Evolutionary conservation across 306 rosid genomes (phyloP).

Genomic region (Hippophae rhamnoides): DNA sequence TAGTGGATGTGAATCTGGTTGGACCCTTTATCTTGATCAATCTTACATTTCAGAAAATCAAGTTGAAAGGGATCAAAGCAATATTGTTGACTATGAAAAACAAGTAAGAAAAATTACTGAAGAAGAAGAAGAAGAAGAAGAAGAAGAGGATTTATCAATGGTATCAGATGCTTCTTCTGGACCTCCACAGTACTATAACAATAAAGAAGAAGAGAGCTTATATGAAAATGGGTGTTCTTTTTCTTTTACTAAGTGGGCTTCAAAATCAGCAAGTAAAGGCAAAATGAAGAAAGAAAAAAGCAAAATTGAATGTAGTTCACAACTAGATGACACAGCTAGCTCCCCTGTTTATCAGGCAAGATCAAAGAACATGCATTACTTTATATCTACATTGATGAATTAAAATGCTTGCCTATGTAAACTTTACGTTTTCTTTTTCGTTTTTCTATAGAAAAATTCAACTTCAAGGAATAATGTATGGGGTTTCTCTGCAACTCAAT

Average conservation of each 20-base stretch:
- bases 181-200: constrained; percentile 55
- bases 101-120: constrained; percentile 18
- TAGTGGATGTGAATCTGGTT: constrained; percentile 79
- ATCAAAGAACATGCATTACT: constrained; percentile 8
- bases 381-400: not conserved
- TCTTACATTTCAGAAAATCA: constrained; percentile 40
- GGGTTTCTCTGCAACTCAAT: constrained; percentile 52
- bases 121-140: constrained; percentile 34
- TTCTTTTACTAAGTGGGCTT: constrained; percentile 24
- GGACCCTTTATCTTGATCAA: constrained; percentile 80
- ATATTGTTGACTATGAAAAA: constrained; percentile 14
- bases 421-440: not conserved
- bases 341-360: constrained; percentile 57
- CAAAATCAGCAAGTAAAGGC: constrained; percentile 18
- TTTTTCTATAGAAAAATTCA: constrained; percentile 39
- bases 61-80: constrained; percentile 14
- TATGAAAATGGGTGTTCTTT: constrained; percentile 26
- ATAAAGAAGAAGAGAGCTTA: constrained; percentile 28
- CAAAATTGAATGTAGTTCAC: constrained; percentile 32
- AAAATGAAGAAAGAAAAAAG: constrained; percentile 28
- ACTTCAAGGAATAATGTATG: constrained; percentile 34
- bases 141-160: constrained; percentile 64
- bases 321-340: constrained; percentile 92
- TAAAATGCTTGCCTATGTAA: not conserved
- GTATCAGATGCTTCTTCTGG: constrained; percentile 95